Conservation (phyloP, 169 alveolate genomes). For the Eimeria acervulina region DNA sequence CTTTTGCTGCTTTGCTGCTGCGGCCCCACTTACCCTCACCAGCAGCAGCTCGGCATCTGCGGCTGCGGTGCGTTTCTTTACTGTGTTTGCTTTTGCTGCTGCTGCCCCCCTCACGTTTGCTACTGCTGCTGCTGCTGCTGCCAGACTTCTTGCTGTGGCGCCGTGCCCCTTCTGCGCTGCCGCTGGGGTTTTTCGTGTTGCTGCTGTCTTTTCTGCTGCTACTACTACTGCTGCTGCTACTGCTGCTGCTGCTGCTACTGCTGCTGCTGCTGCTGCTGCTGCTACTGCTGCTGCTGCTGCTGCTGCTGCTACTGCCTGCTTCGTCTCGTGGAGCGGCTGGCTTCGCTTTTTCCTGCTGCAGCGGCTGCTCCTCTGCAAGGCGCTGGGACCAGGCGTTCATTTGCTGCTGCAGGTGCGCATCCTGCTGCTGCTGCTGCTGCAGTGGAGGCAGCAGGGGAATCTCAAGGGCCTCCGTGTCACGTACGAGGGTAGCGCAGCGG, state of each 20-base stretch:
- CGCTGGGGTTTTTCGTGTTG: background rate
- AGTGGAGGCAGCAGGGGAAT: conserved; percentile 62
- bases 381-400: background rate
- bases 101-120: background rate
- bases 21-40: background rate
- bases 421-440: conserved; percentile 50
- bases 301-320: background rate
- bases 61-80: background rate
- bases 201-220: background rate
- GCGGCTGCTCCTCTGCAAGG: background rate
- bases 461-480: conserved; percentile 8
- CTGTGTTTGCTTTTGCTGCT: conserved; percentile 25
- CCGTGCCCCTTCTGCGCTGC: background rate
- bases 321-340: background rate
- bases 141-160: background rate
- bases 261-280: conserved; percentile 39
- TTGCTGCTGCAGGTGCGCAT: conserved; percentile 34
- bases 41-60: background rate
- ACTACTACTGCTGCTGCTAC: background rate
- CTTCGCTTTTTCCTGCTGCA: background rate
- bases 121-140: background rate
- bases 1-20: conserved; percentile 55
- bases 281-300: background rate
- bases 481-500: conserved; percentile 14
- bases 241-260: background rate